Base-by-base conservation (phyloP, 306 rosid species). In the Gillenia trifoliata region DNA sequence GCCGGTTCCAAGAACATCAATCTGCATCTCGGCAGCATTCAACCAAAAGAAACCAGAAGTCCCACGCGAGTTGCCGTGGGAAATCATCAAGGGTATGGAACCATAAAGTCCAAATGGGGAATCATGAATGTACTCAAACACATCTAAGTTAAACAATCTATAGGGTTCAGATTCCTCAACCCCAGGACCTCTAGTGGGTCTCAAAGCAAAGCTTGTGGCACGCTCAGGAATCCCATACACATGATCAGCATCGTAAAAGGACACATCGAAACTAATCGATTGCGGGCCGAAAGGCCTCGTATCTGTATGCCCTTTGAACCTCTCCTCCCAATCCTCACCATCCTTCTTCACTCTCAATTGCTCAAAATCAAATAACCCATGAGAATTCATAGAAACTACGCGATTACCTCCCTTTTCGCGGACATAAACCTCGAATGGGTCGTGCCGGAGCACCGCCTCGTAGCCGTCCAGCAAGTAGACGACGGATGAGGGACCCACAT, bases 21-120 rank as follows among this genome's bases (percentile, higher is more conserved):
- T 90, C 86, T 94, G 99, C 97, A 94, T 94, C 73, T 94, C 99
- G 2, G 99, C 99, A 20, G 99, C 91, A 34, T 94, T 94, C 77
- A 94, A 76, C 97, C 99, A 94, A 83, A 90, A 92, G 73, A 94
- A 94, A 6, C 99, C 99, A 0, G 93, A 78, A 33, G 88, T 88
- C 0, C 98, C 97, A 20, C 88, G 64, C 0, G 66, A 63, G 61
- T 87, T 90, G 26, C 99, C 99, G 23, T 94, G 99, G 0, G 99
- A 88, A 79, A 94, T 56, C 99, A 94, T 94, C 76, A 92, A 89
- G 20, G 99, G 99, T 12, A 94, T 77, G 1, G 99, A 94, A 5
- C 97, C 97, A 43, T 94, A 94, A 11, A 94, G 80, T 64, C 99
- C 97, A 50, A 94, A 94, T 1, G 97, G 96, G 0, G 99, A 89